Conservation (phyloP, 2,329 filamentous ascomycete species). For the Zasmidium citrigriseum region DNA sequence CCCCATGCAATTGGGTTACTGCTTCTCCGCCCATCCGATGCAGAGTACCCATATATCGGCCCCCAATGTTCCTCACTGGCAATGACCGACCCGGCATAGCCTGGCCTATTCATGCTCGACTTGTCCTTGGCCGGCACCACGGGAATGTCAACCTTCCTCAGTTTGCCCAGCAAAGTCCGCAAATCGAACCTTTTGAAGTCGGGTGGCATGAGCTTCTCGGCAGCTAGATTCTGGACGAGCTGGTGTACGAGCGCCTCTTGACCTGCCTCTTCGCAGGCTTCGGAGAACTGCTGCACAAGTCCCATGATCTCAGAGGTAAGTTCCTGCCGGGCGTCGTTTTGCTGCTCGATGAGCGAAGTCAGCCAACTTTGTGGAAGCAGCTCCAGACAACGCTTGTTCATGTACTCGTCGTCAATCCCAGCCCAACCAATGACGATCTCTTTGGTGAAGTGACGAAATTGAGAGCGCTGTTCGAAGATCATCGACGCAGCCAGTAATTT, state of each 20-base stretch:
- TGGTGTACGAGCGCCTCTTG: background rate
- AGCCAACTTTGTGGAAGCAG: background rate
- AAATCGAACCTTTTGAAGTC: background rate
- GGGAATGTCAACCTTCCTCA: background rate
- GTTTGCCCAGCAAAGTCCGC: background rate
- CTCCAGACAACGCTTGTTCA: background rate
- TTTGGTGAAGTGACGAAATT: slow-evolving; percentile 13
- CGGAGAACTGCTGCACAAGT: background rate
- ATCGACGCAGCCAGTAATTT: slow-evolving; percentile 8
- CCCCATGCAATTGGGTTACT: background rate
- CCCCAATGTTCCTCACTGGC: too few relatives aligned
- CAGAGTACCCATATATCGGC: too few relatives aligned
- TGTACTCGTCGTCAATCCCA: background rate
- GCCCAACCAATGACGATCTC: slow-evolving; percentile 4
- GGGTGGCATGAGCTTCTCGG: background rate
- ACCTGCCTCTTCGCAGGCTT: background rate
- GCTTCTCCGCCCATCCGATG: too few relatives aligned
- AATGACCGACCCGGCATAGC: too few relatives aligned
- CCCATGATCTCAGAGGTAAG: background rate
- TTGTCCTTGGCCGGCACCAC: background rate
- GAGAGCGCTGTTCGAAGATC: slow-evolving; percentile 13
- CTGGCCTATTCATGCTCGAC: too few relatives aligned
- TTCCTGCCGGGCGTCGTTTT: background rate
- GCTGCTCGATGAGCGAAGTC: background rate
- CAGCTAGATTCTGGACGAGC: background rate